Conservation (phyloP, 805 yeast genomes). For the Ogataea salicorniae region DNA sequence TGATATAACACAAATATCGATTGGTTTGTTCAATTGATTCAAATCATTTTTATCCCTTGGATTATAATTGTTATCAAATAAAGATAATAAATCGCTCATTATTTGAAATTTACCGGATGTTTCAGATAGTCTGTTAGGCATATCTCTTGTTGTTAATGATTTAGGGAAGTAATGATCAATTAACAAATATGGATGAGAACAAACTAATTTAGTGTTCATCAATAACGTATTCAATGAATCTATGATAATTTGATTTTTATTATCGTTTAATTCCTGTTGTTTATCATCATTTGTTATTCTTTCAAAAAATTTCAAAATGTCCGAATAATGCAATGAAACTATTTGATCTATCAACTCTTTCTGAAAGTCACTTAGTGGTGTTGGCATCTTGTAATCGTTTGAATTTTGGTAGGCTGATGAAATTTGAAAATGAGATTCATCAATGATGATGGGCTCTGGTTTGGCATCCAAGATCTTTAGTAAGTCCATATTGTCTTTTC, state of each 20-base stretch:
- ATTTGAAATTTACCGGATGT: constrained; percentile 83
- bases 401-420: constrained; percentile 32
- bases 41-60: constrained; percentile 16
- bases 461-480: constrained; percentile 72
- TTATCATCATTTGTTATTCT: constrained; percentile 39
- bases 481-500: constrained; percentile 53
- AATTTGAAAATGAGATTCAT: constrained; percentile 41
- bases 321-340: constrained; percentile 85
- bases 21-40: constrained; percentile 10
- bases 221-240: constrained; percentile 74
- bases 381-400: constrained; percentile 71
- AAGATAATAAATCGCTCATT: constrained; percentile 55
- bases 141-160: constrained; percentile 63
- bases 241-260: constrained; percentile 49
- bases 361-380: constrained; percentile 83
- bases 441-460: constrained; percentile 77
- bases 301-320: constrained; percentile 82
- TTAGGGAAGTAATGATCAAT: constrained; percentile 86
- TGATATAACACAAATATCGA: constrained; percentile 66
- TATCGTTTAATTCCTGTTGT: constrained; percentile 2
- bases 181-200: constrained; percentile 83
- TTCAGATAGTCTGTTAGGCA: constrained; percentile 63
- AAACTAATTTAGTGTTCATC: constrained; percentile 69
- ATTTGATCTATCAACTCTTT: constrained; percentile 87
- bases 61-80: constrained; percentile 37